These are phyloP conservation scores for Metarhizium humberi DNA, from an alignment of 2,329 filamentous ascomycete genomes.

Conservation along the genomic window DNA sequence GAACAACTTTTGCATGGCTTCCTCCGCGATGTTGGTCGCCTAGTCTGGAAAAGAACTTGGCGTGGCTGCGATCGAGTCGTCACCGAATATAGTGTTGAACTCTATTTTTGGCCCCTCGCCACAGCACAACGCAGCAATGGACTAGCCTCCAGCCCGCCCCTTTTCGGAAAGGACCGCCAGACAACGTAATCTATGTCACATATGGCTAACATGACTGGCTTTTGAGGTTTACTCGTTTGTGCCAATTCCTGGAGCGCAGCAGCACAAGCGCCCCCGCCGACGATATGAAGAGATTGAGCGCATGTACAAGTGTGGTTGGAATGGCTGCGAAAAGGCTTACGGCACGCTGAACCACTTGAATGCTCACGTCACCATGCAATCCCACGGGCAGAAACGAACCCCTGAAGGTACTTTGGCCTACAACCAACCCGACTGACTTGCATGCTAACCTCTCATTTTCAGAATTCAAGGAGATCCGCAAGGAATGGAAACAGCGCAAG, in stretches of 20 bases:
- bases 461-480: conserved; percentile 99
- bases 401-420: conserved; percentile 71
- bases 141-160: not conserved
- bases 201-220: conserved; percentile 9
- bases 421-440: no score
- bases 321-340: conserved; percentile 97
- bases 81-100: not conserved
- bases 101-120: not conserved
- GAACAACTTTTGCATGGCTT: not conserved
- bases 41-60: not conserved
- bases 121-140: not conserved
- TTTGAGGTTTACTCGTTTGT: conserved; percentile 95
- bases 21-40: not conserved
- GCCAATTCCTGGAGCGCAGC: conserved; percentile 90
- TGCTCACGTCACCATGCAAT: conserved; percentile 98
- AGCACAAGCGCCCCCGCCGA: conserved; percentile 88
- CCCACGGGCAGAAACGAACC: conserved; percentile 86
- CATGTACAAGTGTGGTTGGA: conserved; percentile 99
- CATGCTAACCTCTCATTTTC: not conserved
- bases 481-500: conserved; percentile 98
- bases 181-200: not conserved
- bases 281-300: conserved; percentile 98
- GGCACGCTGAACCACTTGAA: conserved; percentile 96
- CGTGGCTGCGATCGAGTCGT: not conserved
- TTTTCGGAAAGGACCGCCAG: not conserved